These are phyloP conservation scores for Cnidoscolus chayamansa DNA, from an alignment of 441 rosid species.

Conservation along the genomic window DNA sequence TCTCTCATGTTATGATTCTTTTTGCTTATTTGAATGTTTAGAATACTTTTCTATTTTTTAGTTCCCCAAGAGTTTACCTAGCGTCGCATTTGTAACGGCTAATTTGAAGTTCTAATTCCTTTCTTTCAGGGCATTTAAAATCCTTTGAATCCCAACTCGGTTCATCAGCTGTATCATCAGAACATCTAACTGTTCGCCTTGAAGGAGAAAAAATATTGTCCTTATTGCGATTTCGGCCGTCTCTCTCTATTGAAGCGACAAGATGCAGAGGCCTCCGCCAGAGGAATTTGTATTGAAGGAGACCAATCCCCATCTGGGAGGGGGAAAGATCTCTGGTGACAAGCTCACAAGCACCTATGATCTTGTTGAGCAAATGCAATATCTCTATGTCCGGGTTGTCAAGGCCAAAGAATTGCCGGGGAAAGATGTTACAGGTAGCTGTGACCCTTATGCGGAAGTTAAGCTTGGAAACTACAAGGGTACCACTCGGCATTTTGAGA, in stretches of 20 bases:
- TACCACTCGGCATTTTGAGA: constrained; percentile 81
- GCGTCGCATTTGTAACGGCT: constrained; percentile 30
- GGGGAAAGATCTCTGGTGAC: constrained; percentile 74
- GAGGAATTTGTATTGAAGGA: constrained; percentile 82
- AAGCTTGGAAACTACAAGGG: constrained; percentile 93
- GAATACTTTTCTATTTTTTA: constrained; percentile 23
- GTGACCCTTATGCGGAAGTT: constrained; percentile 93
- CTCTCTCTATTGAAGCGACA: constrained; percentile 25
- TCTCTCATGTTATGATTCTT: neutral
- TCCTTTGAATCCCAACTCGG: constrained; percentile 14
- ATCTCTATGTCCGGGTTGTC: constrained; percentile 89
- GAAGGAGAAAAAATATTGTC: neutral
- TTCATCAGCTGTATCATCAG: neutral
- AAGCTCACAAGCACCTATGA: constrained; percentile 95
- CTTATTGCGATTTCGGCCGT: constrained; percentile 17
- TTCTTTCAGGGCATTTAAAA: constrained; percentile 29
- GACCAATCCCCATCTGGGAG: constrained; percentile 96
- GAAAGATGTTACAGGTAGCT: constrained; percentile 78
- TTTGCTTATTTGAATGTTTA: constrained; percentile 22
- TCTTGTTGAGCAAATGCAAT: constrained; percentile 94
- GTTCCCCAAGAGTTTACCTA: constrained; percentile 24
- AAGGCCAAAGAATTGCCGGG: constrained; percentile 89
- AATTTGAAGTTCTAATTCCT: constrained; percentile 14
- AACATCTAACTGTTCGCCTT: constrained; percentile 11
- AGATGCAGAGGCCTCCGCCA: constrained; percentile 81